Base-by-base conservation (phyloP, 306 rosid genomes). In the Inga oerstediana region DNA sequence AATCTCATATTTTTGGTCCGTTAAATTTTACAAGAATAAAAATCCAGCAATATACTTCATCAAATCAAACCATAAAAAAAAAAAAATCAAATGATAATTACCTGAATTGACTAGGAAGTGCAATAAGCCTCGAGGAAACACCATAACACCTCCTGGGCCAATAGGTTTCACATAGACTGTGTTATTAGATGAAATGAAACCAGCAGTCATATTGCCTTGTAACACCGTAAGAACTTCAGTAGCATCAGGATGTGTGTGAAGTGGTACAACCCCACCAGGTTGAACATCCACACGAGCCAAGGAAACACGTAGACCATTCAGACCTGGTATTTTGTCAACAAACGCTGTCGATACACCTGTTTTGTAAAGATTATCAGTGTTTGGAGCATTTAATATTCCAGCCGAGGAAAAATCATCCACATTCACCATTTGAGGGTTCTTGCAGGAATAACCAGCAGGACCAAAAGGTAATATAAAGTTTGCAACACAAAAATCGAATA, bases 301-400 rank as follows among this genome's bases (percentile, higher is more conserved):
- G 0, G 97, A 91, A 62, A 91, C 16, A 0, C 94, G 92, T 2
- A 91, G 93, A 5, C 96, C 93, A 30, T 93, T 93, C 8, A 93
- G 35, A 2, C 88, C 94, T 0, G 94, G 92, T 10, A 87, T 85
- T 41, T 93, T 88, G 0, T 70, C 62, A 22, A 90, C 95, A 67
- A 79, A 86, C 34, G 92, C 96, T 0, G 92, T 87, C 8, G 89
- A 82, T 22, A 85, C 74, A 0, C 94, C 75, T 15, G 82, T 82
- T 20, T 76, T 83, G 75, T 90, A 75, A 8, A 76, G 7, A 76
- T 75, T 80, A 8, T 86, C 45, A 69, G 89, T 85, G 87, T 90
- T 90, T 0, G 35, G 15, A 27, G 10, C 93, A 8, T 88, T 67
- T 44, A 61, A 24, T 17, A 19, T 22, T 4, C 1, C 67, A 17